Conservation (phyloP, 768 basidiomycete genomes). For the Pleurotus citrinopileatus region DNA sequence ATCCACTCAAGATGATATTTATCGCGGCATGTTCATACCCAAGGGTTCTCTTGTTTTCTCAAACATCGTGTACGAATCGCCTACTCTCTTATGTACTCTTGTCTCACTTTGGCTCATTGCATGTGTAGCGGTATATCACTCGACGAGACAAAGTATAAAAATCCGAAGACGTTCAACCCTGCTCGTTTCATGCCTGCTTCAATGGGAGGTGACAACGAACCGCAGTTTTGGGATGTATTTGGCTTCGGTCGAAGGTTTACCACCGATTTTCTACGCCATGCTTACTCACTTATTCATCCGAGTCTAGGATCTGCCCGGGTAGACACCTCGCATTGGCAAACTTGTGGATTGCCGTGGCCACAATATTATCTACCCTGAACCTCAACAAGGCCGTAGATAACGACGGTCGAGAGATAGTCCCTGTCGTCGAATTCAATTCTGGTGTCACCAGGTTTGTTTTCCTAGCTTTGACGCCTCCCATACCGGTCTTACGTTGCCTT, state of each 20-base stretch:
- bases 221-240: constrained; percentile 27
- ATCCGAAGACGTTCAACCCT: constrained; percentile 33
- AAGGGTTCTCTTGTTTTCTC: constrained; percentile 12
- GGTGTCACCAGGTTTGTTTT: neutral
- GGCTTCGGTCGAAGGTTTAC: constrained; percentile 40
- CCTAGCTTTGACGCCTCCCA: neutral
- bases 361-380: neutral
- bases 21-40: constrained; percentile 27
- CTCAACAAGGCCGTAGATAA: neutral
- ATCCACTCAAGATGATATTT: constrained; percentile 22
- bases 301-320: constrained; percentile 43
- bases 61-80: neutral
- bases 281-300: neutral
- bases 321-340: constrained; percentile 42
- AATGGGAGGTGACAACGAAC: constrained; percentile 19
- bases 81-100: too few relatives aligned
- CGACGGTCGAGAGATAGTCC: neutral
- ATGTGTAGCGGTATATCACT: constrained; percentile 29
- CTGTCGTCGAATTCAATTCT: neutral
- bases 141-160: constrained; percentile 24
- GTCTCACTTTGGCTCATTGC: too few relatives aligned
- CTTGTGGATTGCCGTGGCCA: constrained; percentile 33
- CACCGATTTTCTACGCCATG: neutral
- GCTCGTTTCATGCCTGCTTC: constrained; percentile 30
- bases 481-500: too few relatives aligned